phyloP scores from a whole-genome alignment of 306 rosid species.

The Corylus heterophylla region DNA sequence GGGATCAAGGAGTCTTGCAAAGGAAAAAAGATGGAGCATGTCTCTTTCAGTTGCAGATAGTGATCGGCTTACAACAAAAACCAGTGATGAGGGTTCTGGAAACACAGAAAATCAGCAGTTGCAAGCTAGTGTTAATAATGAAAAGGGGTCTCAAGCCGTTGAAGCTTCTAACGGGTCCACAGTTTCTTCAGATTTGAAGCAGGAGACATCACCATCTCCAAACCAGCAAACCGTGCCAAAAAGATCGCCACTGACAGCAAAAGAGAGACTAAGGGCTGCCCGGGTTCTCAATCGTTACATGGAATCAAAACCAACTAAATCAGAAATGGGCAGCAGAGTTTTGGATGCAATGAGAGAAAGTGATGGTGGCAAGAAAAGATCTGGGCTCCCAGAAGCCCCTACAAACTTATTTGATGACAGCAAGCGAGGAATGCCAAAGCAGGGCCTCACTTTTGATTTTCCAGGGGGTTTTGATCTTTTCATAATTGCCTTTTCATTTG shows the following conservation, averaged over 20 bases:
- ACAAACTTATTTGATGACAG: conserved; percentile 81
- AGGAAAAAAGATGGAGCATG: conserved; percentile 38
- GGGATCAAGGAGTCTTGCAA: conserved; percentile 41
- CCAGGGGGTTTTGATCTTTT: conserved; percentile 82
- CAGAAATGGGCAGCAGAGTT: conserved; percentile 72
- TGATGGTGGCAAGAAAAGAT: conserved; percentile 76
- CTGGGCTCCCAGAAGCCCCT: conserved; percentile 94
- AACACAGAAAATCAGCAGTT: conserved; percentile 35
- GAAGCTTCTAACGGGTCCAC: conserved; percentile 49
- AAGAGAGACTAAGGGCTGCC: conserved; percentile 87
- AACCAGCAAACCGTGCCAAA: conserved; percentile 34
- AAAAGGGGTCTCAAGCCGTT: conserved; percentile 41
- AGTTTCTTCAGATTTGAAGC: conserved; percentile 26
- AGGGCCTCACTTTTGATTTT: conserved; percentile 67
- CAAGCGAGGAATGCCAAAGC: conserved; percentile 75
- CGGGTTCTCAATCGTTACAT: conserved; percentile 59
- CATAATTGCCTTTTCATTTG: conserved; percentile 64
- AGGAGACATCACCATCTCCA: conserved; percentile 36
- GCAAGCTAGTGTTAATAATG: conserved; percentile 35
- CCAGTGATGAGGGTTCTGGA: conserved; percentile 42
- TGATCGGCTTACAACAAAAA: conserved; percentile 58
- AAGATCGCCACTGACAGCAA: conserved; percentile 59
- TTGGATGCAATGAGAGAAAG: conserved; percentile 75
- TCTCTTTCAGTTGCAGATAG: conserved; percentile 64
- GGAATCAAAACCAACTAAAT: conserved; percentile 57